Evolutionary conservation across 75 land plant species (phyloP).

Genomic region (Pinus albicaulis): DNA sequence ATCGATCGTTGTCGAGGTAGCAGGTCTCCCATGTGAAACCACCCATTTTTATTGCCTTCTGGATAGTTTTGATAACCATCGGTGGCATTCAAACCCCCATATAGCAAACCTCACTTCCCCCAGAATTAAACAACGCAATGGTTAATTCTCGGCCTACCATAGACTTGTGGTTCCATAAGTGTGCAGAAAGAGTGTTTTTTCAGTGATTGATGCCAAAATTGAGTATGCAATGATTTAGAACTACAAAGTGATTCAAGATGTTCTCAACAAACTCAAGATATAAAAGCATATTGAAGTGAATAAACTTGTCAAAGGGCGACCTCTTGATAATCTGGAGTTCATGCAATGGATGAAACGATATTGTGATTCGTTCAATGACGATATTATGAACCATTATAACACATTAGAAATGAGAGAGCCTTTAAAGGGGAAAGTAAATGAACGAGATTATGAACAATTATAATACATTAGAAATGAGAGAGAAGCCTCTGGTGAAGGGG

Average conservation of each 20-base stretch:
- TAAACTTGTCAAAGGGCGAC: slow-evolving; percentile 79
- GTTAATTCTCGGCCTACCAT: too few species aligned
- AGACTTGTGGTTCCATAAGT: too few species aligned
- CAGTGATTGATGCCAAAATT: slow-evolving; percentile 67
- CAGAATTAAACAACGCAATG: too few species aligned
- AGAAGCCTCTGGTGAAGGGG: slow-evolving; percentile 79
- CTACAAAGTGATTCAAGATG: slow-evolving; percentile 93
- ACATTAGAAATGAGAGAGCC: too few species aligned
- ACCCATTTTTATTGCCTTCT: too few species aligned
- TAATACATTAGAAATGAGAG: slow-evolving; percentile 87
- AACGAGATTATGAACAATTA: too few species aligned
- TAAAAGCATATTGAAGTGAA: slow-evolving; percentile 84
- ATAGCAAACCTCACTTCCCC: too few species aligned
- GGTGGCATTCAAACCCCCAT: too few species aligned
- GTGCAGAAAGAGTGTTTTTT: too few species aligned
- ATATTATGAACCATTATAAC: slow-evolving; percentile 14
- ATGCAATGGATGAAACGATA: slow-evolving; percentile 94
- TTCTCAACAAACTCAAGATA: slow-evolving; percentile 91
- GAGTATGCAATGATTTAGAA: slow-evolving; percentile 98
- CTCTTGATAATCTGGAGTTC: slow-evolving; percentile 84
- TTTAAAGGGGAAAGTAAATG: too few species aligned
- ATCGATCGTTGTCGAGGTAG: slow-evolving; percentile 23
- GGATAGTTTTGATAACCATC: too few species aligned
- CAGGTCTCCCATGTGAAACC: too few species aligned
- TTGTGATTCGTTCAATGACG: slow-evolving; percentile 73